Base-by-base conservation (phyloP, 2,329 filamentous ascomycete species). In the Colletotrichum limetticola region DNA sequence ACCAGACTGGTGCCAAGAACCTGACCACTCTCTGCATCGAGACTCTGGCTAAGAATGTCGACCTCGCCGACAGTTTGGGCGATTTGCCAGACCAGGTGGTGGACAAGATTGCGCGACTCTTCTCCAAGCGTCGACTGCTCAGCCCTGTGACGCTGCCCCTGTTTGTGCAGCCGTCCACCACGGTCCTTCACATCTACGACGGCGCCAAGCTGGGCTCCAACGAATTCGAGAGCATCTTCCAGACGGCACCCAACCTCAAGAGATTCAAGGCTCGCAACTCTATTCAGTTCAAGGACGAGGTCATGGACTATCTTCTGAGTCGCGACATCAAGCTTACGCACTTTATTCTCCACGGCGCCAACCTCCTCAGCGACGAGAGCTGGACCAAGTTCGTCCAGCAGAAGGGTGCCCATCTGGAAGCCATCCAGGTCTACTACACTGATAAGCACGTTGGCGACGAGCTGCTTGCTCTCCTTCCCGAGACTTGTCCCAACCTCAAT, bases 281-380 rank as follows among this genome's bases (percentile, higher is more conserved):
- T n/a, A 94, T 97, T 62, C 95, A 98, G 79, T 93, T 98, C 86
- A 98, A 97, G 82, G 93, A 98, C 78, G 87, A 87, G 52, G 93
- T 95, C 55, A 88, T 98, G 82, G 90, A 94, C 65, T 98, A 96
- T 80, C 89, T 98, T 78, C 86, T 94, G 24, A 91, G 91, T 68
- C 93, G 94, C 60, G 88, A 93, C 62, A 89, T 91, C 62, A 83
- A 88, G 9, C 85, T 98, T n/a, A 89, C 91, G 72, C 88, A 91
- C 68, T 86, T 98, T 56, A 93, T 95, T 75, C 87, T 98, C 0
- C 92, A 97, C 75, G 94, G 95, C 12, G 91, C 94, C 11, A 98
- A 98, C 76, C 89, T 98, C 1, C 85, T 98, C 19, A 91, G 92
- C 11, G 91, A 97, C 73, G 85, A 88, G 4, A 91, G 91, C 79